phyloP scores from a whole-genome alignment of 1,284 basidiomycete genomes.

The Fistulinella cinereoalba region DNA sequence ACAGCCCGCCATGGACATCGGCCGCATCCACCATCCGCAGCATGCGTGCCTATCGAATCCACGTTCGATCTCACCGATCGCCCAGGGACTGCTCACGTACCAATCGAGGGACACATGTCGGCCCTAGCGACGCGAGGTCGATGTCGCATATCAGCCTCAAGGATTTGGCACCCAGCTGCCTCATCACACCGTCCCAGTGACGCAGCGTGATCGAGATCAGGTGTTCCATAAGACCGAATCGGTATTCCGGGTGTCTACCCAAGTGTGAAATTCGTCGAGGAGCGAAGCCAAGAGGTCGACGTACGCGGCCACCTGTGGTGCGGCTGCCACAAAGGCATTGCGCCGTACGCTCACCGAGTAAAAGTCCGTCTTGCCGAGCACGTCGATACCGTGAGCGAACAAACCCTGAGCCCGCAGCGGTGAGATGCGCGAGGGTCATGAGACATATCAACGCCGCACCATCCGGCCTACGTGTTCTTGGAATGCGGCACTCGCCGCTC shows the following conservation, averaged over 20 bases:
- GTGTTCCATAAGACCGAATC: conserved; percentile 69
- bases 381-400: conserved; percentile 93
- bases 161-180: conserved; percentile 77
- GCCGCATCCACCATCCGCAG: conserved; percentile 65
- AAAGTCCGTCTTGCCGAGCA: conserved; percentile 91
- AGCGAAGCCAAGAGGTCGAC: conserved; percentile 30
- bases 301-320: conserved; percentile 82
- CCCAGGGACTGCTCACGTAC: conserved; percentile 38
- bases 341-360: conserved; percentile 86
- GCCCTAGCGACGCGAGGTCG: conserved; percentile 55
- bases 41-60: conserved; percentile 46
- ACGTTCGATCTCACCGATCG: conserved; percentile 10
- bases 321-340: conserved; percentile 81
- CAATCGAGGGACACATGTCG: conserved; percentile 47
- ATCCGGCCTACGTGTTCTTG: conserved; percentile 96
- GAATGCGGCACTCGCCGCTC: conserved; percentile 96
- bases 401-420: conserved; percentile 54
- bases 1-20: conserved; percentile 82
- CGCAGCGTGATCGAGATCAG: conserved; percentile 72
- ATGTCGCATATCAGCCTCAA: conserved; percentile 66
- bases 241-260: conserved; percentile 68
- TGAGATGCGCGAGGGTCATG: conserved; percentile 10
- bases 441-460: conserved; percentile 46
- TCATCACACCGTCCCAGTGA: conserved; percentile 89
- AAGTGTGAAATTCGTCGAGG: conserved; percentile 4